Evolutionary conservation across 2,329 filamentous ascomycete species (phyloP), one percentile per base, ranked within the genome.

Genomic region (Penicillium sp.): DNA sequence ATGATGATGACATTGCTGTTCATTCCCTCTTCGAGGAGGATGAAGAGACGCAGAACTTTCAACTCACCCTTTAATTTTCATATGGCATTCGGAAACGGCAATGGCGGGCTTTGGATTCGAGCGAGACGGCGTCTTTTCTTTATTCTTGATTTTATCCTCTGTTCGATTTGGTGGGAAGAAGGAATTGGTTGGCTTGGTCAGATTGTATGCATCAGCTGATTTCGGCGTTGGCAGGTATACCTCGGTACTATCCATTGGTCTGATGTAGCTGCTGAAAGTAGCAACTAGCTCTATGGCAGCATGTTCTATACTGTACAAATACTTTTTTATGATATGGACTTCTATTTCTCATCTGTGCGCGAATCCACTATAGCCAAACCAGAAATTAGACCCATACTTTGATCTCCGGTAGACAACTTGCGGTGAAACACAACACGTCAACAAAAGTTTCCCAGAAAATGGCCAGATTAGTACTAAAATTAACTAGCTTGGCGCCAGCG

Each of bases 11-110:
- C 18, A 53, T 47, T 8, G 61, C 56, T 53, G 55, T 61, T 23
- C 65, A 68, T 30, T 69, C 63, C 1, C 64, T 65, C 1, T 74
- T 68, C 50, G 68, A 66, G 38, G 72, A 74, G 59, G 73, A 75
- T 40, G 73, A 74, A 47, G 72, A 74, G 52, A 63, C 66, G 1
- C 63, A 64, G 50, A 70, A 67, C 61, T 76, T 76, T 61, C 73
- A 76, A 62, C 66, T 76, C 52, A 71, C 70, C 9, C 58, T 75
- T 56, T 75, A 61, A 63, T 14, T 35, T 16, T 30, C 40, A 28
- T 5, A 43, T 54, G 35, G 38, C 40, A 20, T 33, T 50, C 33
- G 12, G 33, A 40, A 24, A 21, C 26, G 28, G 42, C 23, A 47
- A 47, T 20, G 28, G 51, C 42, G 42, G 51, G 20, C 26, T 52